These are phyloP conservation scores for Emericellopsis atlantica DNA, from an alignment of 2,329 filamentous ascomycete species.

Conservation along the genomic window DNA sequence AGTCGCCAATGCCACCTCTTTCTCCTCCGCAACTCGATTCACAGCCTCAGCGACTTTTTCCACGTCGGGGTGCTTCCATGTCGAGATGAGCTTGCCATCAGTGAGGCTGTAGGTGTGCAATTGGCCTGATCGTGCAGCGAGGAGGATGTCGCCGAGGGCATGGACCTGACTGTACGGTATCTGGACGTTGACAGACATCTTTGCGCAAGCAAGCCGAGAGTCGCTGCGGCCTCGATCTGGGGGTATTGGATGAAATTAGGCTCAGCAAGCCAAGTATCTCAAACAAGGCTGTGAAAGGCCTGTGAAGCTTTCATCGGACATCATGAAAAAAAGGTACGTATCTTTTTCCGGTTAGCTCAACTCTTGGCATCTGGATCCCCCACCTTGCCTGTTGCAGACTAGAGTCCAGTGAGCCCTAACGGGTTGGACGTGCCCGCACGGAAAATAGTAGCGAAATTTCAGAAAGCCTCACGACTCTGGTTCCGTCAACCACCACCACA, in stretches of 20 bases:
- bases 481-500: conserved; percentile 4
- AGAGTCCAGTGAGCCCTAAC: conserved; percentile 24
- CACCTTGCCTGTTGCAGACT: conserved; percentile 6
- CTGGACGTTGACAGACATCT: conserved; percentile 17
- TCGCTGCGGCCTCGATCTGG: too few species aligned
- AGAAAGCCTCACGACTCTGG: conserved; percentile 7
- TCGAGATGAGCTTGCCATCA: conserved; percentile 44
- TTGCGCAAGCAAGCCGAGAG: too few species aligned
- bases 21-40: conserved; percentile 9
- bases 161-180: conserved; percentile 56
- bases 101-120: conserved; percentile 54
- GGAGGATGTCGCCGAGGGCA: conserved; percentile 42
- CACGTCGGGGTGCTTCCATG: conserved; percentile 44
- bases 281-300: too few species aligned
- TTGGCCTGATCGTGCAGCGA: conserved; percentile 61
- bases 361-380: too few species aligned
- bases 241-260: too few species aligned
- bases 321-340: conserved; percentile 2
- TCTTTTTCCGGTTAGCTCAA: not conserved
- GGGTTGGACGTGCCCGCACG: conserved; percentile 3
- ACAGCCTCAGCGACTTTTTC: conserved; percentile 17
- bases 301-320: not conserved
- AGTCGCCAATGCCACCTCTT: conserved; percentile 2
- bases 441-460: conserved; percentile 2
- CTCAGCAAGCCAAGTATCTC: too few species aligned